Evolutionary conservation across 768 basidiomycete genomes (phyloP).

Genomic region (Termitomyces sp.): DNA sequence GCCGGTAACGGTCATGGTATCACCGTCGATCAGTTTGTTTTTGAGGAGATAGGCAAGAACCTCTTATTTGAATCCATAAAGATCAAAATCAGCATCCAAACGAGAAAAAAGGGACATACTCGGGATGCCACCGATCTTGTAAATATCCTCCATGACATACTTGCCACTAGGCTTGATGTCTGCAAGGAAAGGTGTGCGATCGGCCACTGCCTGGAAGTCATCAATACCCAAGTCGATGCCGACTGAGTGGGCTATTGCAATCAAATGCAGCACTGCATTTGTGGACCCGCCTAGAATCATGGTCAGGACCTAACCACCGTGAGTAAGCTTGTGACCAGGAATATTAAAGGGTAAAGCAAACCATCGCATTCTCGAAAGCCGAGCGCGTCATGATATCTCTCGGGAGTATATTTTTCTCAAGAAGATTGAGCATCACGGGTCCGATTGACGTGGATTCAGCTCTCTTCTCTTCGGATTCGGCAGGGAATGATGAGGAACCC

Average conservation of each 20-base stretch:
- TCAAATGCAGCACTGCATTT: constrained; percentile 94
- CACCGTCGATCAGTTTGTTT: constrained; percentile 85
- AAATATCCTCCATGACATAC: constrained; percentile 98
- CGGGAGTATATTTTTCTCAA: constrained; percentile 90
- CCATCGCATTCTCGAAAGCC: constrained; percentile 99
- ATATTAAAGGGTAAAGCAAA: constrained; percentile 28
- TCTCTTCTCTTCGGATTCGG: constrained; percentile 85
- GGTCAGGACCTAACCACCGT: constrained; percentile 69
- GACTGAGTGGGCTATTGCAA: constrained; percentile 95
- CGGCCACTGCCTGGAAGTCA: constrained; percentile 92
- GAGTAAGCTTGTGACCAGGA: not conserved
- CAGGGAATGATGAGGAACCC: constrained; percentile 96
- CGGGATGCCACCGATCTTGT: constrained; percentile 94
- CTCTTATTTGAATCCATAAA: constrained; percentile 43
- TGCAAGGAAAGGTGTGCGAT: constrained; percentile 90
- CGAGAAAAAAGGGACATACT: constrained; percentile 46
- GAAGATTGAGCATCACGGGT: constrained; percentile 76
- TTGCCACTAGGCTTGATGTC: constrained; percentile 97
- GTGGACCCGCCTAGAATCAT: constrained; percentile 98
- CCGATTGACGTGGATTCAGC: constrained; percentile 83
- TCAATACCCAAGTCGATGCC: constrained; percentile 86
- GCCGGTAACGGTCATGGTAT: constrained; percentile 89
- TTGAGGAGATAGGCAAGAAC: constrained; percentile 83
- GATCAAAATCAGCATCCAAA: not conserved
- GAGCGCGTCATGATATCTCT: constrained; percentile 95